Evolutionary conservation across 495 filamentous ascomycete species (phyloP).

Genomic region (Astrothelium macrocarpum): DNA sequence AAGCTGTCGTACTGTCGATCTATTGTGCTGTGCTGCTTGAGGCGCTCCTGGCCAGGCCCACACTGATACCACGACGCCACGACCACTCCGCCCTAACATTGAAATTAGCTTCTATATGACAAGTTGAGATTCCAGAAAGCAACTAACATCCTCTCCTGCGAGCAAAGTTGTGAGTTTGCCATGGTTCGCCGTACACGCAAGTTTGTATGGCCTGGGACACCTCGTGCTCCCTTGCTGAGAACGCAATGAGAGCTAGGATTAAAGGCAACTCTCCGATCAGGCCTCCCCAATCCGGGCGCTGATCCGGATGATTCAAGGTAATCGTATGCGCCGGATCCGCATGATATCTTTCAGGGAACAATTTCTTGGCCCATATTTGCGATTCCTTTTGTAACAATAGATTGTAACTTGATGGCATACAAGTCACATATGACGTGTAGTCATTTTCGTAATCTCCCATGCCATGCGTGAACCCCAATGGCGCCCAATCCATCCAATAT

Average conservation of each 20-base stretch:
- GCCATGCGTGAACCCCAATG: constrained; percentile 11
- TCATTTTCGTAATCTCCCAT: neutral
- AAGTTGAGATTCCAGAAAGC: too few relatives aligned
- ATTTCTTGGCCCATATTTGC: constrained; percentile 20
- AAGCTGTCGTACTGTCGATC: neutral
- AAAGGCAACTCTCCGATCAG: constrained; percentile 27
- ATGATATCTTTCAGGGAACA: constrained; percentile 27
- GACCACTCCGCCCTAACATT: neutral
- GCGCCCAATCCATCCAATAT: constrained; percentile 11
- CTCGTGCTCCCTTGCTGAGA: constrained; percentile 9
- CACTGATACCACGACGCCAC: neutral
- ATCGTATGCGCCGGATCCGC: neutral
- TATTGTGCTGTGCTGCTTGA: neutral
- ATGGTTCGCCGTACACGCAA: neutral
- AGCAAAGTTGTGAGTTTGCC: neutral
- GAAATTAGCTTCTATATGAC: too few relatives aligned
- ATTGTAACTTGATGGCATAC: constrained; percentile 8
- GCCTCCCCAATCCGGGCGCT: constrained; percentile 12
- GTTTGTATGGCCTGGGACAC: neutral
- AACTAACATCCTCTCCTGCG: neutral
- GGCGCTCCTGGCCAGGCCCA: neutral
- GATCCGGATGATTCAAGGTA: neutral
- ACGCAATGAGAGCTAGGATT: constrained; percentile 26
- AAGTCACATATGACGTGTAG: neutral
- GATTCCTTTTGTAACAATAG: constrained; percentile 13